A percentile compares a stretch with the other conserved stretches of the same genome.
phyloP scores from a whole-genome alignment of 164 flowering plant genomes.

The Sedum album region DNA sequence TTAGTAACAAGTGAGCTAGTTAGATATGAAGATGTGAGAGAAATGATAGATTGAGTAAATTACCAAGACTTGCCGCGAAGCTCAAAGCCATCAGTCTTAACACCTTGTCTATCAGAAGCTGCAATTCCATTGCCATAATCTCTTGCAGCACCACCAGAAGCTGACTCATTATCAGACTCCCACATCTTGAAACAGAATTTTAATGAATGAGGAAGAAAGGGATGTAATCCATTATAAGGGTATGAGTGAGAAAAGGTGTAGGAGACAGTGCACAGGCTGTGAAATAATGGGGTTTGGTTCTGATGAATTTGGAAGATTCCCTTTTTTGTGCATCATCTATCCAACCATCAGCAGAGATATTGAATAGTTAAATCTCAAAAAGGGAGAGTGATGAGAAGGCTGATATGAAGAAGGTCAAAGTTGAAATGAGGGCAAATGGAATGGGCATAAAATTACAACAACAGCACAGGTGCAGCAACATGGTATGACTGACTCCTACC shows the following conservation, averaged over 20 bases:
- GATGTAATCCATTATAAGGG: not conserved
- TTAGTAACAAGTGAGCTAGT: not conserved
- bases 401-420: not conserved
- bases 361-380: not conserved
- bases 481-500: not conserved
- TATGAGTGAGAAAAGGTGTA: not conserved
- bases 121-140: conserved; percentile 57
- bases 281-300: not conserved
- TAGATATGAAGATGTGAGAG: not conserved
- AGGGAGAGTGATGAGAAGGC: not conserved
- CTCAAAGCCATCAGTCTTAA: conserved; percentile 81
- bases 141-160: not conserved
- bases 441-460: not conserved
- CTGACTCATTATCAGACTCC: conserved; percentile 9
- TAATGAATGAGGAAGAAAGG: not conserved
- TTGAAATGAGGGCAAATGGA: not conserved
- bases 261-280: not conserved
- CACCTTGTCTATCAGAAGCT: conserved; percentile 50
- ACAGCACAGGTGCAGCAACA: not conserved
- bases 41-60: not conserved
- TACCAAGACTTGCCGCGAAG: conserved; percentile 81
- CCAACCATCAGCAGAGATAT: not conserved
- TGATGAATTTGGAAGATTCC: not conserved
- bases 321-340: not conserved
- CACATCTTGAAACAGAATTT: not conserved